Evolutionary conservation across 2,329 filamentous ascomycete species (phyloP), one percentile per base, ranked within the genome.

Genomic region (Trichophyton equinum): DNA sequence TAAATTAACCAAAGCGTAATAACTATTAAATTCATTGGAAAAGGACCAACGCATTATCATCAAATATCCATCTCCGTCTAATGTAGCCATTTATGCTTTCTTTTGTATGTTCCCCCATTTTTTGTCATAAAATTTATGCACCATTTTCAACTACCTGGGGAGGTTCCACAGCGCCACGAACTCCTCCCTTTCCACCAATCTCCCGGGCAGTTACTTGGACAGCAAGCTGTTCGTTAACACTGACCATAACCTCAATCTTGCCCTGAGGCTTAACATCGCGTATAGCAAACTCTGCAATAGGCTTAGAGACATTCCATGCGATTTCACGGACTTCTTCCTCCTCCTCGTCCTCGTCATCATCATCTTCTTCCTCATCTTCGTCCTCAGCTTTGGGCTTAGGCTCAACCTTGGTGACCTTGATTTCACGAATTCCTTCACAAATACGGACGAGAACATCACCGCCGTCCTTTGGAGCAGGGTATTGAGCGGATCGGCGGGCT

Each of bases 211-310:
- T 88, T 66, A 96, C 81, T 57, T 87, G 89, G 64, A 96, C 82
- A 66, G 81, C 81, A 61, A 96, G 78, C 72, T 97, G 91, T 27
- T 84, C 86, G 60, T 82, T 83, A 65, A 97, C 87, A 74, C 92
- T 95, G 70, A 97, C 83, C 72, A 90, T 95, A 60, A 97, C 85
- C 80, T 99, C 94, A 66, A 99, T 85, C 80, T 96, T 96, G 69
- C 84, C 83, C 62, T 85, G 87, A 78, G 92, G 91, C 84, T 92
- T 92, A 67, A 95, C 83, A 62, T 81, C 89, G 74, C 83, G 87
- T 72, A 99, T 77, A 36, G 87, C 88, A 9, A 89, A 87, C 79
- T 99, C 94, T 63, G 91, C 91, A 63, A 99, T 83, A 33, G 86
- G 80, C 65, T 81, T 84, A 67, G 89, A 88, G 56, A 90, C 82